Evolutionary conservation across 176 grass and related monocot species (phyloP), one percentile per base, ranked within the genome.

Genomic region (Hsuehochloa calcarea): DNA sequence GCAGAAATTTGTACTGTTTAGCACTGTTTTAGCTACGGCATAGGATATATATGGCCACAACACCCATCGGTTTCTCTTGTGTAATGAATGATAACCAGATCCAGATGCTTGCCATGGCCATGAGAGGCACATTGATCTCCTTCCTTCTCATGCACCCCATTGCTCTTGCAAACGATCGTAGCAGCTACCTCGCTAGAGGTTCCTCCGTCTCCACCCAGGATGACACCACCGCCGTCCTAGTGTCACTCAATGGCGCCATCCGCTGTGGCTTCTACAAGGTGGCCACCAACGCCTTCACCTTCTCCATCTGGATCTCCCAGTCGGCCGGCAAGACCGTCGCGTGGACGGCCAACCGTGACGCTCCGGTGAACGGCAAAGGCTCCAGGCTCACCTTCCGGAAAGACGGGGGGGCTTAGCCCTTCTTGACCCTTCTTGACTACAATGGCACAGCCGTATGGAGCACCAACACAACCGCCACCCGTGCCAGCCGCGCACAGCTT

Each of bases 251-350:
- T n/a, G 82, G 74, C 3, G 51, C 61, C 69, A 94, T 94, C 66
- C 54, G 89, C 10, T 93, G 85, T 5, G 85, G 94, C 51, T 97
- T 94, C 85, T 90, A 97, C 71, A 75, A 67, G 80, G 85, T 93
- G 22, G 89, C 85, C 50, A 75, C 61, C 22, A 92, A 97, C 26
- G 82, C 87, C 37, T 92, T 90, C 83, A 72, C 79, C 85, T 92
- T 93, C 70, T 89, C 91, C 60, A 80, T 93, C 66, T 92, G 87
- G 89, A 90, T 86, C 81, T 38, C 29, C 65, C 19, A n/a, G 23
- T 75, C 89, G 1, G 10, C 86, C 0, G 47, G 17, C 5, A 72
- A 82, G n/a, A 90, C 87, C 1, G n/a, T 88, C 12, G 50, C 85
- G 11, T 91, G 94, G 91, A 87, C 85, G 0, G 94, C 94, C 1